Evolutionary conservation across 164 flowering plant species (phyloP).

Genomic region (Berberis thunbergii): DNA sequence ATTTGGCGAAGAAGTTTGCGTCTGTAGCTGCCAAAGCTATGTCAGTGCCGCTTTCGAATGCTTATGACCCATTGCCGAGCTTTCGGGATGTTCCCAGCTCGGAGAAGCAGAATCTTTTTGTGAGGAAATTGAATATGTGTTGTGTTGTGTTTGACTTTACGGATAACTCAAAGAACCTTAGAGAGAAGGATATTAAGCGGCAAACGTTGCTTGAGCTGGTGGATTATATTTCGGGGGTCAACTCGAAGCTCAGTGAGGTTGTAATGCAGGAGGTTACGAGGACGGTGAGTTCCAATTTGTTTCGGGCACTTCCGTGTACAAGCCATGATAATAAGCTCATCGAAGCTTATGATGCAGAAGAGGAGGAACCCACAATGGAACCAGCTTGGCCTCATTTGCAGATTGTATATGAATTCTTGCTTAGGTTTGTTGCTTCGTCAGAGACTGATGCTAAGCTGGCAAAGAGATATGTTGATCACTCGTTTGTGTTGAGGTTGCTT

Average conservation of each 20-base stretch:
- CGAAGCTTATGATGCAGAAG: conserved; percentile 1
- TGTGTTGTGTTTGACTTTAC: conserved; percentile 15
- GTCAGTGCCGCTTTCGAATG: no score
- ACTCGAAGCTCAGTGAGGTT: conserved; percentile 48
- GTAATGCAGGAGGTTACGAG: conserved; percentile 63
- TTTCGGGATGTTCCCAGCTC: no score
- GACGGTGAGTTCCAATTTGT: conserved; percentile 64
- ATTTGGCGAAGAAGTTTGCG: no score
- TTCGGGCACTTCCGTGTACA: conserved; percentile 43
- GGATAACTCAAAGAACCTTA: conserved; percentile 46
- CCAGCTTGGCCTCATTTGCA: no score
- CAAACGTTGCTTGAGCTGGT: conserved; percentile 21
- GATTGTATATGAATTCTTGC: no score
- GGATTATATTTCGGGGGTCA: conserved; percentile 38
- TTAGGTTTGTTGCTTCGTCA: conserved; percentile 43
- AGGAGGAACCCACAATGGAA: conserved; percentile 5
- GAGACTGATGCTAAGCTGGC: no score
- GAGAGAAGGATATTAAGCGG: conserved; percentile 54
- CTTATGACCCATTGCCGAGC: no score
- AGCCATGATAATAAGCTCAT: conserved; percentile 33
- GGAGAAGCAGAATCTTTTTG: no score
- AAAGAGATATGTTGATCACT: no score
- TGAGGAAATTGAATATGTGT: no score
- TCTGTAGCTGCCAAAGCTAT: no score
- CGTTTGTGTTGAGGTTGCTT: no score